These are phyloP conservation scores for Plasmodium coatneyi DNA, from an alignment of 169 alveolate species.

Conservation along the genomic window DNA sequence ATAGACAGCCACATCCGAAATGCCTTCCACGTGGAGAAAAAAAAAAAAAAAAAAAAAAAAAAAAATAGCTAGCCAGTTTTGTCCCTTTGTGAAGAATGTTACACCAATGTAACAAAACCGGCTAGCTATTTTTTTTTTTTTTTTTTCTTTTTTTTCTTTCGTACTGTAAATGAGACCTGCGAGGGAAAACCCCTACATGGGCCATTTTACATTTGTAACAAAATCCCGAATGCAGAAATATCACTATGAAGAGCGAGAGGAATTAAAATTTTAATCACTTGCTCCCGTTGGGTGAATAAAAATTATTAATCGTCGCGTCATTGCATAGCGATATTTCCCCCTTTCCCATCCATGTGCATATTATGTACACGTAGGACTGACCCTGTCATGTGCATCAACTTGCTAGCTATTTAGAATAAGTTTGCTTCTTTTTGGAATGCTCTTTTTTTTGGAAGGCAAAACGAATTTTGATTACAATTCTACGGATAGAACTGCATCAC, in stretches of 20 bases:
- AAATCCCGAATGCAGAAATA: not conserved
- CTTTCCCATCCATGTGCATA: not conserved
- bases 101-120: too few relatives aligned
- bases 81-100: too few relatives aligned
- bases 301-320: not conserved
- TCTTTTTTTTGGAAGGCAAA: constrained; percentile 34
- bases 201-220: not conserved
- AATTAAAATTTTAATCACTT: not conserved
- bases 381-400: not conserved
- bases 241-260: not conserved
- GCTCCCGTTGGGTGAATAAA: not conserved
- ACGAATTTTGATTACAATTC: constrained; percentile 42
- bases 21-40: too few relatives aligned
- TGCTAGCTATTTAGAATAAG: constrained; percentile 29
- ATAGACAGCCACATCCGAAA: too few relatives aligned
- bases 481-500: not conserved
- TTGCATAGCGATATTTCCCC: not conserved
- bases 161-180: not conserved
- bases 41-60: too few relatives aligned
- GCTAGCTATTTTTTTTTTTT: too few relatives aligned
- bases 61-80: too few relatives aligned
- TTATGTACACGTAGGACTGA: not conserved
- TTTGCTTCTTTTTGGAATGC: not conserved
- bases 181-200: not conserved
- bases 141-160: not conserved